phyloP scores from a whole-genome alignment of 768 basidiomycete species.

The Tulasnella sp. region DNA sequence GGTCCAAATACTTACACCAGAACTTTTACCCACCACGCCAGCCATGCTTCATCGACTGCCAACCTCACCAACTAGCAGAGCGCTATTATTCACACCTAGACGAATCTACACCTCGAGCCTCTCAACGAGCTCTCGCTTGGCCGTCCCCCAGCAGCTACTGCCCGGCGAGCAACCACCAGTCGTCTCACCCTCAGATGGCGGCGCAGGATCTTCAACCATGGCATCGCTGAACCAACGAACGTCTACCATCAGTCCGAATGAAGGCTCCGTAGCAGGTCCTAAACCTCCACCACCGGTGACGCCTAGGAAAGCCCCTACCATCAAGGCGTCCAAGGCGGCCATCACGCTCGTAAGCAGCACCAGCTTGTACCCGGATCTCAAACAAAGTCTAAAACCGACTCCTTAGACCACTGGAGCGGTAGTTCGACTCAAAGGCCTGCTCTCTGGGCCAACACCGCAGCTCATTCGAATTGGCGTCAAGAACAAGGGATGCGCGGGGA shows the following conservation, averaged over 20 bases:
- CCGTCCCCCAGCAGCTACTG: background rate
- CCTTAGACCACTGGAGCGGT: conserved; percentile 76
- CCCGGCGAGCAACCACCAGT: conserved; percentile 21
- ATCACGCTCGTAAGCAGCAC: conserved; percentile 57
- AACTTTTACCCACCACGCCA: background rate
- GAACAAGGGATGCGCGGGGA: conserved; percentile 95
- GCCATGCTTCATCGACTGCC: background rate
- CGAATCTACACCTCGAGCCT: background rate
- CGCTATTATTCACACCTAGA: background rate
- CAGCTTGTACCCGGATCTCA: background rate
- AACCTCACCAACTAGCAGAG: background rate
- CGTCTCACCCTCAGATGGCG: background rate
- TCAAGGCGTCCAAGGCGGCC: conserved; percentile 72
- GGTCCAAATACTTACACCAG: background rate
- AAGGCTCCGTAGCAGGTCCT: conserved; percentile 20
- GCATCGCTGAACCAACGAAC: background rate
- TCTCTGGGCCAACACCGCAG: conserved; percentile 81
- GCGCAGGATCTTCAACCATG: conserved; percentile 4
- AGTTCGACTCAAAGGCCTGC: conserved; percentile 61
- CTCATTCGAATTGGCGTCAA: conserved; percentile 92
- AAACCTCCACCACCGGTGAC: conserved; percentile 51
- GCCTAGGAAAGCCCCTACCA: conserved; percentile 65
- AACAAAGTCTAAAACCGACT: conserved; percentile 22
- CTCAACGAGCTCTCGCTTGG: background rate
- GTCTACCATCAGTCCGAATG: background rate